Percentiles rank a stretch among this genome's conserved stretches.
phyloP scores from a whole-genome alignment of 2,329 filamentous ascomycete species.

The Xylariaceae sp. region DNA sequence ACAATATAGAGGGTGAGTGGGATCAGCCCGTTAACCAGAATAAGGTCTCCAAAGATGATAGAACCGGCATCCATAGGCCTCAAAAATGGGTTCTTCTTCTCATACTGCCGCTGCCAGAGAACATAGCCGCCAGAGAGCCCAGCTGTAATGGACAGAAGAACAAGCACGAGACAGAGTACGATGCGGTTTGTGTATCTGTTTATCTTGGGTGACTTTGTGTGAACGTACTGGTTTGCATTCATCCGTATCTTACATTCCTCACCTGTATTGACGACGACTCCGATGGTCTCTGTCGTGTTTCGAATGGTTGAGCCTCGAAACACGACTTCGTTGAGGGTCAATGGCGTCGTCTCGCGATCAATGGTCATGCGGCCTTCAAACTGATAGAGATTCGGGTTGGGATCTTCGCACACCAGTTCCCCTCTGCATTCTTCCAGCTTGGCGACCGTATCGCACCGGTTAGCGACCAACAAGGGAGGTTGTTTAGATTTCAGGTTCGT shows the following conservation, averaged over 20 bases:
- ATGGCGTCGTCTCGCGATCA: slow-evolving; percentile 53
- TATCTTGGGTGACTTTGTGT: slow-evolving; percentile 74
- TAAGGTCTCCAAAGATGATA: slow-evolving; percentile 82
- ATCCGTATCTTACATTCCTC: slow-evolving; percentile 90
- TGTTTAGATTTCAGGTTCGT: slow-evolving; percentile 78
- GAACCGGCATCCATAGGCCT: slow-evolving; percentile 68
- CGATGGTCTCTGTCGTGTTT: slow-evolving; percentile 64
- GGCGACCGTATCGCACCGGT: slow-evolving; percentile 50
- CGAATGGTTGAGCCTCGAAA: slow-evolving; percentile 81
- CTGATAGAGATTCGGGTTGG: slow-evolving; percentile 70
- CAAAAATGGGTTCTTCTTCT: slow-evolving; percentile 71
- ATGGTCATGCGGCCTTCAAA: slow-evolving; percentile 66
- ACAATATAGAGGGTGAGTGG: slow-evolving; percentile 87
- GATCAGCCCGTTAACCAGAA: slow-evolving; percentile 96
- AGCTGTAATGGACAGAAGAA: slow-evolving; percentile 70
- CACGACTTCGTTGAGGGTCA: slow-evolving; percentile 76
- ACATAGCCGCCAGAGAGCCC: slow-evolving; percentile 82
- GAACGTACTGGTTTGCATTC: slow-evolving; percentile 84
- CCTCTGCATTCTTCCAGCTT: slow-evolving; percentile 52
- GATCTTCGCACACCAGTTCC: slow-evolving; percentile 67
- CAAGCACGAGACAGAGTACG: slow-evolving; percentile 74
- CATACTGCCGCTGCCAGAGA: slow-evolving; percentile 64
- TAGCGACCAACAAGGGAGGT: slow-evolving; percentile 50
- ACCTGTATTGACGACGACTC: slow-evolving; percentile 82
- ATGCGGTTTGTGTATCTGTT: slow-evolving; percentile 74